Conservation (phyloP, 352 stramenopile species). For the Pythium rishiriense region DNA sequence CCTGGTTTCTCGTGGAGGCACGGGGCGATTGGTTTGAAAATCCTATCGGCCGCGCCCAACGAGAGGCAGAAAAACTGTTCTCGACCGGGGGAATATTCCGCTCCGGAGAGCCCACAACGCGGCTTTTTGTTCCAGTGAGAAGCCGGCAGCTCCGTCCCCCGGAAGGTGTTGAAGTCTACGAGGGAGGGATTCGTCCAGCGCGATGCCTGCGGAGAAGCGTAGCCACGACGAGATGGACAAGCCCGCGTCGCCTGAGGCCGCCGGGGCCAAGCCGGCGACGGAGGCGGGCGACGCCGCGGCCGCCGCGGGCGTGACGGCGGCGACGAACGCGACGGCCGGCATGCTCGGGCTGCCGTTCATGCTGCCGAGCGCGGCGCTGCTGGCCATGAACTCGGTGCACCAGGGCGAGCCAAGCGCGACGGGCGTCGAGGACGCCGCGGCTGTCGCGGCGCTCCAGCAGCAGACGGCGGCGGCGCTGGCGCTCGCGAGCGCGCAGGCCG, state of each 20-base stretch:
- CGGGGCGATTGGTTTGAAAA: conserved; percentile 57
- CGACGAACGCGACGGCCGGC: conserved; percentile 7
- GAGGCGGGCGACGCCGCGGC: not conserved
- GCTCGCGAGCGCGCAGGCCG: conserved; percentile 6
- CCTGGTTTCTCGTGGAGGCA: too few relatives aligned
- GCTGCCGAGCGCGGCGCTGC: conserved; percentile 27
- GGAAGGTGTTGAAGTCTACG: not conserved
- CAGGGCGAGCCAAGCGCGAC: conserved; percentile 14
- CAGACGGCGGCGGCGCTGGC: conserved; percentile 19
- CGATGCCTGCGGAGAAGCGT: conserved; percentile 22
- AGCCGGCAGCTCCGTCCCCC: conserved; percentile 5
- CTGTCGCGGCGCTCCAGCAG: conserved; percentile 16
- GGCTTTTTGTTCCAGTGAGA: conserved; percentile 30
- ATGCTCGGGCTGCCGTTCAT: conserved; percentile 33
- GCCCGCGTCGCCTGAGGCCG: not conserved
- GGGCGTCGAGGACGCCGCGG: conserved; percentile 9
- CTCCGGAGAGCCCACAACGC: conserved; percentile 4
- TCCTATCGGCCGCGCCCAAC: conserved; percentile 38
- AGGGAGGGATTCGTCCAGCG: not conserved
- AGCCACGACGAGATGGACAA: conserved; percentile 26
- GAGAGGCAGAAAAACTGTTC: conserved; percentile 83
- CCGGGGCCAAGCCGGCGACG: not conserved
- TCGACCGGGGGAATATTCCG: too few relatives aligned
- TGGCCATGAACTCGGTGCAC: conserved; percentile 31
- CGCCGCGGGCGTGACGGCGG: not conserved